Base-by-base conservation (phyloP, 805 yeast species). In the Starmerella kuoi region DNA sequence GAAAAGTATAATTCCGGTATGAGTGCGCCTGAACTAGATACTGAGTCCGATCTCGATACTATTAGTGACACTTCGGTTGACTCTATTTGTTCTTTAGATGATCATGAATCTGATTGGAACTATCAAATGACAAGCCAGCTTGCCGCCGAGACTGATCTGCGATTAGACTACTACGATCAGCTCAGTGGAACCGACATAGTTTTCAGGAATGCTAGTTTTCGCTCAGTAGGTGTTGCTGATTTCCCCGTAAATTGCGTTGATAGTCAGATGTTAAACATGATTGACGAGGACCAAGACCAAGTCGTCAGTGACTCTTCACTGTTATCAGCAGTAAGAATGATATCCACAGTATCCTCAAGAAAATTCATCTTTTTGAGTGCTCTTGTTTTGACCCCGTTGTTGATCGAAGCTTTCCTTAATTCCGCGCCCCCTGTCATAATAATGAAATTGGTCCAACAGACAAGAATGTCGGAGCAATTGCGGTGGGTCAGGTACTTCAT, bases 21-120 rank as follows among this genome's bases (percentile, higher is more conserved):
- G 17, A 34, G 43, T 12, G 46, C 38, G 3, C 46, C 46, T 4
- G 43, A 35, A 2, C 30, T 43, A 14, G 42, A 38, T 3, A 3
- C 18, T 11, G 42, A 38, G 15, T 17, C 3, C 22, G 8, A 23
- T 6, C 7, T 11, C 5, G 37, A 22, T 17, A n/a, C 27, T 5
- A 20, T 9, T 11, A 9, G n/a, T 8, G 26, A 22, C 8, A 5
- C 9, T 23, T 6, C 25, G 14, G 34, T 9, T 11, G 37, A 33
- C 21, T 11, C 5, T 8, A 18, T 4, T 21, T 20, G 7, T 4
- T 6, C 4, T 5, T 21, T 26, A 7, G 42, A 33, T 5, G 35
- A 31, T 17, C 23, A 14, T 5, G 26, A 23, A 3, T 20, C 9
- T 8, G 31, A 35, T 4, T 23, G 30, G 30, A 23, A 35, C 23